These are phyloP conservation scores for Trematosphaeria pertusa DNA, from an alignment of 2,329 filamentous ascomycete species.

Conservation along the genomic window DNA sequence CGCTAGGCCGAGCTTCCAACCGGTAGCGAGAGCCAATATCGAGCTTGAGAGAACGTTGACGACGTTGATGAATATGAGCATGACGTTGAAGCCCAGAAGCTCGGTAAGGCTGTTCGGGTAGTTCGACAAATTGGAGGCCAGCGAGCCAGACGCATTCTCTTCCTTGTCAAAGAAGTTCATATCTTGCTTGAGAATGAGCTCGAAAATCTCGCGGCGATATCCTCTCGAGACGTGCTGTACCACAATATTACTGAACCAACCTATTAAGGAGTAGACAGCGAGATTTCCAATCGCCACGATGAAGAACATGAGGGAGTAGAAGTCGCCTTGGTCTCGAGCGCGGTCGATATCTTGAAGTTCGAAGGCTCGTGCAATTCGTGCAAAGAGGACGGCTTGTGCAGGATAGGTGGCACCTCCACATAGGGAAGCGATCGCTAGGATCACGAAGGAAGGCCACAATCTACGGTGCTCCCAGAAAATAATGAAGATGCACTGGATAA, in stretches of 20 bases:
- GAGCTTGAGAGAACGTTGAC: conserved; percentile 82
- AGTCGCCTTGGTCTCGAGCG: conserved; percentile 54
- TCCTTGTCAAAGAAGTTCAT: conserved; percentile 90
- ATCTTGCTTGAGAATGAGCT: conserved; percentile 88
- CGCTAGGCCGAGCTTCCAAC: conserved; percentile 84
- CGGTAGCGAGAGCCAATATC: conserved; percentile 73
- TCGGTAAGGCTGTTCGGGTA: conserved; percentile 90
- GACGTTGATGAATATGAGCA: conserved; percentile 79
- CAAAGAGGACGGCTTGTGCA: conserved; percentile 59
- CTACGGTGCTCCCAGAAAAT: conserved; percentile 42
- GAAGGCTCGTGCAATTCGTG: conserved; percentile 58
- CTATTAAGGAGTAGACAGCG: conserved; percentile 54
- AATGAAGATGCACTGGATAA: conserved; percentile 32
- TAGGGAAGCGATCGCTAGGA: conserved; percentile 36
- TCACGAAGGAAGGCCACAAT: conserved; percentile 46
- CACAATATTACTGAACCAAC: conserved; percentile 54
- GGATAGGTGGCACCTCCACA: conserved; percentile 54
- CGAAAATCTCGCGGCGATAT: conserved; percentile 68
- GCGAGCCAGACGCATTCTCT: conserved; percentile 85
- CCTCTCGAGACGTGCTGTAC: conserved; percentile 47
- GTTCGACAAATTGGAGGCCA: conserved; percentile 69
- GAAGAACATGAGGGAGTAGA: conserved; percentile 65
- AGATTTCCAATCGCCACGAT: conserved; percentile 58
- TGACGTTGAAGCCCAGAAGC: conserved; percentile 84
- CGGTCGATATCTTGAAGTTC: conserved; percentile 47